Evolutionary conservation across 495 filamentous ascomycete species (phyloP), one percentile per base, ranked within the genome.

Genomic region (Barbatosphaeria neglecta): DNA sequence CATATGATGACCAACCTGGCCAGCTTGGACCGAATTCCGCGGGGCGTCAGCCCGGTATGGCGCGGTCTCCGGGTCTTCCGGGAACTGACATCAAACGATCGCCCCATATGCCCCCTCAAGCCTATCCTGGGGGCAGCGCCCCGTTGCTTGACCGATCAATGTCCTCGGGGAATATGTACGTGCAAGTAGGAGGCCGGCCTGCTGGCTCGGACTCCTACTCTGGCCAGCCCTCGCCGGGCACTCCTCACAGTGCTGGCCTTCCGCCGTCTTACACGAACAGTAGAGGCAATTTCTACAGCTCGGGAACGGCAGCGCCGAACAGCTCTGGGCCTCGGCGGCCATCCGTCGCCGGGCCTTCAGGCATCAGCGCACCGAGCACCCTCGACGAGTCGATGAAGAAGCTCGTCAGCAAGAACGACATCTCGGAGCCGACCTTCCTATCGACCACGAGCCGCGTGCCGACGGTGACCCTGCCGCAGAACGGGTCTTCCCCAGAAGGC

Each of bases 381-480:
- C 37, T 56, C n/a, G 54, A 61, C 20, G 59, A 58, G 25, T 19
- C 69, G 61, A 45, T 52, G 33, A 92, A 87, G 68, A 77, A 77
- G 31, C 68, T 75, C 0, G 68, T 92, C 41, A 81, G 78, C 54
- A 88, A 90, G 56, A 67, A 73, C 27, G 77, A 83, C 22, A 93
- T 95, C 33, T 90, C 86, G 3, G 88, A 92, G 51, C 88, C 88
- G 0, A 84, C 75, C 0, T 83, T 94, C 46, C 62, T 90, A n/a
- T 84, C 78, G 27, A 77, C 74, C 18, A 92, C 86, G 8, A 87
- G 82, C 9, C 81, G 80, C 37, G 75, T 92, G 15, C 77, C 81
- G 3, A 80, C 78, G 0, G 71, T 84, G 11, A 73, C 75, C 33
- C 67, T 86, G 3, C 81, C 81, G 3, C 46, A 55, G n/a, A 16